phyloP scores from a whole-genome alignment of 768 basidiomycete genomes.

The Pisolithus microcarpus region DNA sequence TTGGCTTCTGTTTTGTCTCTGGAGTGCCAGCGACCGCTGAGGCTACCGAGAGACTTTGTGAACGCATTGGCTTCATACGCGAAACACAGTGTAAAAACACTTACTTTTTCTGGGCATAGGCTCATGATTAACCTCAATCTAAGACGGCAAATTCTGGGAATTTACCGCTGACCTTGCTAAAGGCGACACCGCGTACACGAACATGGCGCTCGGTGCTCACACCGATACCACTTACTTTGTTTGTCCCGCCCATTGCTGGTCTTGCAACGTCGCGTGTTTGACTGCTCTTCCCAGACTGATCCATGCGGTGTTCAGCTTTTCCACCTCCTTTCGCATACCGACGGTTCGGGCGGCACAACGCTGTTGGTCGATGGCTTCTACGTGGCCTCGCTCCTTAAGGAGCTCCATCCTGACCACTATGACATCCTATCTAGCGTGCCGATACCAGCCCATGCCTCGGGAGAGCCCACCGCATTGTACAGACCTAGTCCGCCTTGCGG shows the following conservation, averaged over 20 bases:
- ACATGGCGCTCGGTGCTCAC: slow-evolving; percentile 79
- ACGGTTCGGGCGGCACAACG: slow-evolving; percentile 78
- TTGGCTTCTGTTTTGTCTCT: slow-evolving; percentile 83
- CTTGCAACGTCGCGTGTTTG: background rate
- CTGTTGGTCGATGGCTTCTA: slow-evolving; percentile 97
- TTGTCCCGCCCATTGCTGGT: slow-evolving; percentile 6
- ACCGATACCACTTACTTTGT: slow-evolving; percentile 60
- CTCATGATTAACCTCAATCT: slow-evolving; percentile 31
- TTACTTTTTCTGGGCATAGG: background rate
- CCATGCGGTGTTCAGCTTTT: slow-evolving; percentile 95
- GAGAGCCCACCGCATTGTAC: slow-evolving; percentile 56
- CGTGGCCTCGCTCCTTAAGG: slow-evolving; percentile 71
- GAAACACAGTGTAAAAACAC: slow-evolving; percentile 61
- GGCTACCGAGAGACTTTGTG: slow-evolving; percentile 72
- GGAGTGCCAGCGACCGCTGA: slow-evolving; percentile 76
- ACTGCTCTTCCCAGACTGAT: slow-evolving; percentile 55
- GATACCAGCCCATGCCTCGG: slow-evolving; percentile 84
- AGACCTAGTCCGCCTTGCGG: slow-evolving; percentile 48
- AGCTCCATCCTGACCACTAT: slow-evolving; percentile 67
- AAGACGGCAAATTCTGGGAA: slow-evolving; percentile 96
- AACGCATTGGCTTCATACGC: slow-evolving; percentile 80
- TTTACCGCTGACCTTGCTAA: slow-evolving; percentile 87
- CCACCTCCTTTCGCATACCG: slow-evolving; percentile 80
- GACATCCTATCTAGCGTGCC: slow-evolving; percentile 56
- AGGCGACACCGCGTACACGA: slow-evolving; percentile 93